Evolutionary conservation across 495 filamentous ascomycete genomes (phyloP).

Genomic region (Neurospora sp.): DNA sequence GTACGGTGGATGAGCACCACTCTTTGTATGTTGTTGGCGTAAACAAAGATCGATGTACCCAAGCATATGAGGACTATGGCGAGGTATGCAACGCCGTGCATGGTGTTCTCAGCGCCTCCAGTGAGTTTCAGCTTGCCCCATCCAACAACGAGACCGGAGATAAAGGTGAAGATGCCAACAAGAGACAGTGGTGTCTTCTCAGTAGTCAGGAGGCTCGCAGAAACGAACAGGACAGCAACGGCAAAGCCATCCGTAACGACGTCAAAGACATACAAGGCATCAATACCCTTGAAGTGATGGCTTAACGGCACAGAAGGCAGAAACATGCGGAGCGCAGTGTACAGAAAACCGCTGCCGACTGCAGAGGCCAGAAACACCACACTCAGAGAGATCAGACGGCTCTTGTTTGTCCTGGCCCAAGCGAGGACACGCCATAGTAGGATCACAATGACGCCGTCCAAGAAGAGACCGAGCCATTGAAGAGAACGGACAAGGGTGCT

Average conservation of each 20-base stretch:
- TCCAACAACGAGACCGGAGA: slow-evolving; percentile 21
- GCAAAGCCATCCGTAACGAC: slow-evolving; percentile 28
- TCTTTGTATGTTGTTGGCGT: slow-evolving; percentile 27
- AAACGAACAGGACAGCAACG: slow-evolving; percentile 28
- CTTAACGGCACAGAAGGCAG: slow-evolving; percentile 1
- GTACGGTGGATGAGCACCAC: slow-evolving; percentile 31
- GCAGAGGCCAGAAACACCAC: slow-evolving; percentile 22
- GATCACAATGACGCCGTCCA: slow-evolving; percentile 30
- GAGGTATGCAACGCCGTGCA: slow-evolving; percentile 15
- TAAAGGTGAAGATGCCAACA: slow-evolving; percentile 26
- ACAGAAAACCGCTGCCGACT: slow-evolving; percentile 12
- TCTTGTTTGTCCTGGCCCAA: slow-evolving; percentile 34
- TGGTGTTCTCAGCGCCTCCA: slow-evolving; percentile 31
- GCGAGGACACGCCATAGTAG: slow-evolving; percentile 36
- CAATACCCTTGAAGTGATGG: slow-evolving; percentile 18
- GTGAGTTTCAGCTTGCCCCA: slow-evolving; percentile 15
- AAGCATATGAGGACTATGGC: slow-evolving; percentile 21
- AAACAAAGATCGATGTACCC: slow-evolving; percentile 31
- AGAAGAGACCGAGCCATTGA: slow-evolving; percentile 30
- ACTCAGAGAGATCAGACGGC: slow-evolving; percentile 28
- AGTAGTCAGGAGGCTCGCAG: slow-evolving; percentile 26
- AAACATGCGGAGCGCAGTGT: slow-evolving; percentile 3
- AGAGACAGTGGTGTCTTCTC: slow-evolving; percentile 29
- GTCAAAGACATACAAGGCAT: slow-evolving; percentile 30
- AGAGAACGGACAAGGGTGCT: slow-evolving; percentile 15